Evolutionary conservation across 169 alveolate genomes (phyloP).

Genomic region (Cyclospora cayetanensis): DNA sequence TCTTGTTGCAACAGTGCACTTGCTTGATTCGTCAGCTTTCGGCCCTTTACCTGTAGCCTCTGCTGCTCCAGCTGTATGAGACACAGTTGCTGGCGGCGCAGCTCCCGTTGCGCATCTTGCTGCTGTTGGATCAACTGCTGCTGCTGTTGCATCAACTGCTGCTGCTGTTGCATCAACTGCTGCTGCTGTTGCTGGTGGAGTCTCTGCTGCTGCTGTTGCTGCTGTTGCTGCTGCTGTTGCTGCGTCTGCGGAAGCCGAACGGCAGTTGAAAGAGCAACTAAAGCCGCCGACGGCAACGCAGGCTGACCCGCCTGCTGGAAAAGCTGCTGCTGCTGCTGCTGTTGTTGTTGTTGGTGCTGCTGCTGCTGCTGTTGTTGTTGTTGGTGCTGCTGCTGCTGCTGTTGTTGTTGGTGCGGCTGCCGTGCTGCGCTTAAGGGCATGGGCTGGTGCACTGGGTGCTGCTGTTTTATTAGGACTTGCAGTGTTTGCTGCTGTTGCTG

Average conservation of each 20-base stretch:
- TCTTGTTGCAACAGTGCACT: background rate
- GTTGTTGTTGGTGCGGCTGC: background rate
- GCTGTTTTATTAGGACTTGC: background rate
- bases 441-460: too few species aligned
- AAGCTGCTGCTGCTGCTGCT: slow-evolving; percentile 14
- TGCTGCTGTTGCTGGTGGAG: background rate
- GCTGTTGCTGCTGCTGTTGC: background rate
- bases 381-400: background rate
- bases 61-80: slow-evolving; percentile 50
- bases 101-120: background rate
- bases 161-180: background rate
- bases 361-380: background rate
- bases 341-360: background rate
- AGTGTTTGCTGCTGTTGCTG: slow-evolving; percentile 50
- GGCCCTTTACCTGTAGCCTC: background rate
- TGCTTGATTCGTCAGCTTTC: background rate
- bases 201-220: background rate
- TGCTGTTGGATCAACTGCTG: slow-evolving; percentile 8
- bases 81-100: background rate
- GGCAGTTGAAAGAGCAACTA: too few species aligned
- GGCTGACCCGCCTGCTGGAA: background rate
- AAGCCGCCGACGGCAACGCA: too few species aligned
- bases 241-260: background rate
- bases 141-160: slow-evolving; percentile 39
- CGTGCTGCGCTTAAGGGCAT: background rate